Base-by-base conservation (phyloP, 139 green algal species). In the Mesotaenium endlicherianum region DNA sequence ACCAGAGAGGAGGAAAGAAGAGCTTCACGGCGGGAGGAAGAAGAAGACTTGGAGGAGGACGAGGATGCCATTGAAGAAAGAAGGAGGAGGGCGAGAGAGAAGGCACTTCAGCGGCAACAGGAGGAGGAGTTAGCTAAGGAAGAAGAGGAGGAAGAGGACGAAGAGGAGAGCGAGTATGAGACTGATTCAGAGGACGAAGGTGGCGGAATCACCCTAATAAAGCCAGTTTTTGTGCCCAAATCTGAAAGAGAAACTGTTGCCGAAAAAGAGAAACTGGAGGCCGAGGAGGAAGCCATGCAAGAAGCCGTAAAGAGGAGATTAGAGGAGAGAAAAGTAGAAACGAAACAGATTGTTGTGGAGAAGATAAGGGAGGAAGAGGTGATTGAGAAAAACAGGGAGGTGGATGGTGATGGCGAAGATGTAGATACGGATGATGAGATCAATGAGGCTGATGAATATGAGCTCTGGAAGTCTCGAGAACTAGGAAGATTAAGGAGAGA, bases 361-460 rank as follows among this genome's bases (percentile, higher is more conserved):
- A 70, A 84, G 71, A 82, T 86, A n/a, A 41, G 80, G 80, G 30
- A 84, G 14, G 80, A 86, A 26, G 80, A 94, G 85, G 90, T 91
- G 72, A 17, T 85, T 91, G 39, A 87, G 91, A 71, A 91, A 57
- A 75, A 92, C 11, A 92, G 92, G 85, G 86, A 91, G 16, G 50
- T 81, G 31, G 36, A 82, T 11, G 58, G 31, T 17, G 77, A 83
- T 20, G 83, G 84, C 14, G 74, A 70, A 3, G 80, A 86, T 31
- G 92, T 97, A 34, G 92, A 95, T 84, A 98, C 95, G 1, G 94
- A 97, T 64, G 94, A 96, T 47, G 90, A 93, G 47, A 86, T 26
- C 31, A 78, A 96, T 36, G 90, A 92, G 47, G 88, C 85, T 17
- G 87, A 57, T 47, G 93, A 95, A 40, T 98, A 93, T 85, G 92